A percentile compares a stretch with the other conserved stretches of the same genome.
Conservation (phyloP, 73 alveolate genomes). For the Tetrahymena borealis region DNA sequence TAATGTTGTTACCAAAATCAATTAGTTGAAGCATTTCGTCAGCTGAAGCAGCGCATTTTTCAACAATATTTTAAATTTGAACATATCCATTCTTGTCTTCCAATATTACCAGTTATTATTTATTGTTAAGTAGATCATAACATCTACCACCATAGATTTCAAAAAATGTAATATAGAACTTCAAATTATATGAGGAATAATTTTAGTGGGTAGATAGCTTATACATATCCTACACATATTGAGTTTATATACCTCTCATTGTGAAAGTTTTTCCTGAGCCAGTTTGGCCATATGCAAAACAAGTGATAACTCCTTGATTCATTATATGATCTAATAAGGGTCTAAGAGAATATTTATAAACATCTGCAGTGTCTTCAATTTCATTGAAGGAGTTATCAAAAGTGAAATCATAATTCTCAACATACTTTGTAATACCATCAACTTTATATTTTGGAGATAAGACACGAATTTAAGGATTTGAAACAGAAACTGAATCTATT, state of each 20-base stretch:
- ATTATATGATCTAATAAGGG: slow-evolving; percentile 71
- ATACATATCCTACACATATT: slow-evolving; percentile 74
- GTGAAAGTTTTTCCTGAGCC: slow-evolving; percentile 98
- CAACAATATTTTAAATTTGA: slow-evolving; percentile 87
- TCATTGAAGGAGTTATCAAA: slow-evolving; percentile 87
- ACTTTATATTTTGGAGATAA: slow-evolving; percentile 90
- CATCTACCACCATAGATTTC: slow-evolving; percentile 96
- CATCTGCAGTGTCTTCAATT: slow-evolving; percentile 65
- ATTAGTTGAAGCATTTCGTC: slow-evolving; percentile 81
- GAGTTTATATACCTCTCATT: slow-evolving; percentile 80
- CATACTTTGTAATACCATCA: slow-evolving; percentile 96
- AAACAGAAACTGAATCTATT: slow-evolving; percentile 89
- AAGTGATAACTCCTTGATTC: slow-evolving; percentile 88
- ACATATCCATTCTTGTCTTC: slow-evolving; percentile 88
- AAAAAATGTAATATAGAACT: slow-evolving; percentile 78
- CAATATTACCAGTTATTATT: slow-evolving; percentile 72
- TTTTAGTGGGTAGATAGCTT: neutral
- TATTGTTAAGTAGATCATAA: slow-evolving; percentile 87
- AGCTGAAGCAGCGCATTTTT: slow-evolving; percentile 69
- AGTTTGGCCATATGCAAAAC: slow-evolving; percentile 98
- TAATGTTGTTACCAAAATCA: slow-evolving; percentile 77
- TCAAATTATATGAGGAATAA: slow-evolving; percentile 29
- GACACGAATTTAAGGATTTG: slow-evolving; percentile 87
- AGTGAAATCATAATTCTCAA: slow-evolving; percentile 88
- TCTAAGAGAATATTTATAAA: slow-evolving; percentile 63